Evolutionary conservation across 306 rosid species (phyloP), one percentile per base, ranked within the genome.

Genomic region (Hylodesmum podocarpum): DNA sequence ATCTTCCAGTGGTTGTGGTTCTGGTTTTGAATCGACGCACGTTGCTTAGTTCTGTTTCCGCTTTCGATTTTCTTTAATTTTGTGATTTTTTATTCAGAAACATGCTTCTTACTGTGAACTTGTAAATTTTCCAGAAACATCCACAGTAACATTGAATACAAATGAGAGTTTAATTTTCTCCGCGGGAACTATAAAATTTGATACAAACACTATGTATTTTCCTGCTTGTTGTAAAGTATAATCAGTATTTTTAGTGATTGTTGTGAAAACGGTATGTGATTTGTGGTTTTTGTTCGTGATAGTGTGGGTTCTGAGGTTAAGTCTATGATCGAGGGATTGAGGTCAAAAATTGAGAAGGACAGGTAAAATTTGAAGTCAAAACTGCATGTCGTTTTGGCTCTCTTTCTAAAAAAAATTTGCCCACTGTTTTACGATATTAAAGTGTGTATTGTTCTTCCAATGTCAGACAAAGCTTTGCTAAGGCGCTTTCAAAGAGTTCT

Each of bases 401-500:
- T 15, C 39, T 59, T 50, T 50, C 10, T 21, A n/a, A n/a, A n/a
- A n/a, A n/a, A n/a, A n/a, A n/a, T 13, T 4, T 37, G 24, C 1
- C 13, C 21, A 19, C 29, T 47, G 3, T 41, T 80, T 68, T 34
- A 31, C 19, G 58, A 41, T 16, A 37, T 80, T 82, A 6, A 62
- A 63, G 70, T 8, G 22, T 61, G 5, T 36, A 4, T 40, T 58
- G 10, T 71, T 58, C 34, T 40, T 85, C 31, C 8, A 44, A 31
- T 83, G 33, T 61, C 86, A 95, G 99, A 83, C 99, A 92, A 86
- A 83, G 62, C 84, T 90, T 92, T 72, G 90, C 96, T 24, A 95
- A 91, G 87, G 89, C 91, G 6, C 97, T 92, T 64, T 92, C 92
- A 37, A 95, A 92, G 90, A 90, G 97, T 85, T 92, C 98, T 24